phyloP scores from a whole-genome alignment of 169 alveolate genomes.

The Plasmodium inui region DNA sequence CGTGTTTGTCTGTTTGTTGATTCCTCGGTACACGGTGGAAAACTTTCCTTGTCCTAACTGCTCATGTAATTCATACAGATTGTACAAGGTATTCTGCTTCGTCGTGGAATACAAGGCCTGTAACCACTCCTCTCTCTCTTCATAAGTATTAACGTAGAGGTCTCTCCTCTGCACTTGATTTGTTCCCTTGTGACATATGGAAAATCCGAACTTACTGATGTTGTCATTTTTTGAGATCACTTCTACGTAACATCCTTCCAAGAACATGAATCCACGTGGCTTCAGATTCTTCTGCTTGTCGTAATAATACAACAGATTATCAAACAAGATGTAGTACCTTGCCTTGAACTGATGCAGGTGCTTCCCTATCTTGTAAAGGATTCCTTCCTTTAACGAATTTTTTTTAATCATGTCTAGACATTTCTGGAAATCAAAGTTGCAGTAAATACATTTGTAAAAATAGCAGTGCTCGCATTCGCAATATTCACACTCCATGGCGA shows the following conservation, averaged over 20 bases:
- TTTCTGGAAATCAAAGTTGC: constrained; percentile 79
- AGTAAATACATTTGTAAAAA: constrained; percentile 69
- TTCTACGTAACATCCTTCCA: constrained; percentile 91
- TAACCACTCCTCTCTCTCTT: constrained; percentile 86
- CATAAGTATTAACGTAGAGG: constrained; percentile 82
- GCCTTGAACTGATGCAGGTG: constrained; percentile 86
- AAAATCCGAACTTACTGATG: constrained; percentile 80
- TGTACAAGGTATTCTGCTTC: constrained; percentile 86
- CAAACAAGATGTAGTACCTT: constrained; percentile 87
- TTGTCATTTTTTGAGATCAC: constrained; percentile 39
- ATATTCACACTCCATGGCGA: constrained; percentile 81
- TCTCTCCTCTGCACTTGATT: constrained; percentile 79
- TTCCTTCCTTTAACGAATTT: constrained; percentile 85
- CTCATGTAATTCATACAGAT: constrained; percentile 84
- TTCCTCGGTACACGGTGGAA: constrained; percentile 89
- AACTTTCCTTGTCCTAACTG: constrained; percentile 89
- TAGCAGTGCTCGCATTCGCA: constrained; percentile 76
- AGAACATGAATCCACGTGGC: constrained; percentile 90
- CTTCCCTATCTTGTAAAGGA: constrained; percentile 87
- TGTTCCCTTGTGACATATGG: constrained; percentile 84
- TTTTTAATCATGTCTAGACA: constrained; percentile 73
- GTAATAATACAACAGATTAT: constrained; percentile 88
- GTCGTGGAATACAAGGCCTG: constrained; percentile 88
- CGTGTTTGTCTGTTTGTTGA: constrained; percentile 84
- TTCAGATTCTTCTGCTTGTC: constrained; percentile 78